Evolutionary conservation across 768 basidiomycete genomes (phyloP), one percentile per base, ranked within the genome.

Genomic region (Cystofilobasidium macerans): DNA sequence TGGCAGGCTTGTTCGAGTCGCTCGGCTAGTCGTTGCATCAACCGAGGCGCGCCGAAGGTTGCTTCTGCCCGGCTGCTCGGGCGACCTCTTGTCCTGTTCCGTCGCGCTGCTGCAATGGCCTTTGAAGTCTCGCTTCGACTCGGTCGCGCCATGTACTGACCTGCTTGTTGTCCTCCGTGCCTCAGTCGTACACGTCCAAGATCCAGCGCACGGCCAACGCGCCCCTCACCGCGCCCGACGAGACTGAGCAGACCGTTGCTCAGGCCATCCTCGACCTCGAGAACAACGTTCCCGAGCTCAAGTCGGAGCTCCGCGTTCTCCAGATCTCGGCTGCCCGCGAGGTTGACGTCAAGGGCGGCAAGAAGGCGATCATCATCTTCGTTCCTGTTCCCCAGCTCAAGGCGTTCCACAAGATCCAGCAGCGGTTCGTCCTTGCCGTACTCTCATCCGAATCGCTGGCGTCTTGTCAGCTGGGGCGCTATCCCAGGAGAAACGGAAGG

Each of bases 271-370:
- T 97, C 73, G 95, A 99, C 83, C 85, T 99, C 75, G 94, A 98
- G 80, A 89, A 87, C 82, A 92, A 90, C 77, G 93, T 97, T 68
- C 89, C 93, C 69, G 95, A 99, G 79, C 86, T 99, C 81, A 99
- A 97, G 85, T 75, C 83, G 65, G 95, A 99, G 81, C 86, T 99
- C 70, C 86, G 93, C 57, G 84, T 86, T 68, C 85, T 99, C 71
- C 92, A 97, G 76, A 97, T 99, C 80, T 94, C 91, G 71, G 89
- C 93, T 70, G 95, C 95, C 71, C 92, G 92, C 75, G 95, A 99
- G 80, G 88, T 99, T 71, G 95, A 99, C 76, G 93, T 98, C 73
- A 89, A 92, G 74, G 95, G 94, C 70, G 95, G 95, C 76, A 97
- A 95, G 82, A 99, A 98, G 82, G 95, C 95, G 61, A 93, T 99